Evolutionary conservation across 495 filamentous ascomycete species (phyloP).

Genomic region (Parathielavia hyrcaniae): DNA sequence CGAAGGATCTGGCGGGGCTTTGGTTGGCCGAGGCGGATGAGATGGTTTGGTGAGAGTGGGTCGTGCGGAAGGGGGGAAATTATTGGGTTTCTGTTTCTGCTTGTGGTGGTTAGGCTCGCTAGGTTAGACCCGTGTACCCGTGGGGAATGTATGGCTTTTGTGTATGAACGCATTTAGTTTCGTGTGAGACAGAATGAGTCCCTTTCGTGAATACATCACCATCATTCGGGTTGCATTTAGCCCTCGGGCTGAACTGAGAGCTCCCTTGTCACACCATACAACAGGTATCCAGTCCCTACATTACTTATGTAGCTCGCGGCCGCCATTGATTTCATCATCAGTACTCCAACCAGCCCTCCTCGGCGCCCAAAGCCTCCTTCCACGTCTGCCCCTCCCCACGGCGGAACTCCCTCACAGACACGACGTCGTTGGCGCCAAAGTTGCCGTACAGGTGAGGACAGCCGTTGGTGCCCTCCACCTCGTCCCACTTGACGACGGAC

Average conservation of each 20-base stretch:
- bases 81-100: background rate
- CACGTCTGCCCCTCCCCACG: slow-evolving; percentile 34
- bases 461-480: slow-evolving; percentile 29
- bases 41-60: slow-evolving; percentile 22
- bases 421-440: slow-evolving; percentile 41
- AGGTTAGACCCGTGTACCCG: background rate
- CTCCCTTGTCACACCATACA: too few relatives aligned
- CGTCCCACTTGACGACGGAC: slow-evolving; percentile 40
- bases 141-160: background rate
- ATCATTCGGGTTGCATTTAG: background rate
- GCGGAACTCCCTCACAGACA: slow-evolving; percentile 27
- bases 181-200: too few relatives aligned
- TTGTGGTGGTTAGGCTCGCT: background rate
- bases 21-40: slow-evolving; percentile 55
- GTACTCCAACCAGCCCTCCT: slow-evolving; percentile 27
- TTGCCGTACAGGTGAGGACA: slow-evolving; percentile 47
- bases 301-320: background rate
- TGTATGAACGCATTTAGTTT: too few relatives aligned
- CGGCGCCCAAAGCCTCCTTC: slow-evolving; percentile 30
- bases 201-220: too few relatives aligned
- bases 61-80: too few relatives aligned
- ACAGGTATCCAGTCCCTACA: too few relatives aligned
- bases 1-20: slow-evolving; percentile 58
- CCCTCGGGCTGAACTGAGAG: background rate
- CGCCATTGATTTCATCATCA: too few relatives aligned